Conservation (phyloP, 2,329 filamentous ascomycete genomes). For the Teratosphaeria destructans region DNA sequence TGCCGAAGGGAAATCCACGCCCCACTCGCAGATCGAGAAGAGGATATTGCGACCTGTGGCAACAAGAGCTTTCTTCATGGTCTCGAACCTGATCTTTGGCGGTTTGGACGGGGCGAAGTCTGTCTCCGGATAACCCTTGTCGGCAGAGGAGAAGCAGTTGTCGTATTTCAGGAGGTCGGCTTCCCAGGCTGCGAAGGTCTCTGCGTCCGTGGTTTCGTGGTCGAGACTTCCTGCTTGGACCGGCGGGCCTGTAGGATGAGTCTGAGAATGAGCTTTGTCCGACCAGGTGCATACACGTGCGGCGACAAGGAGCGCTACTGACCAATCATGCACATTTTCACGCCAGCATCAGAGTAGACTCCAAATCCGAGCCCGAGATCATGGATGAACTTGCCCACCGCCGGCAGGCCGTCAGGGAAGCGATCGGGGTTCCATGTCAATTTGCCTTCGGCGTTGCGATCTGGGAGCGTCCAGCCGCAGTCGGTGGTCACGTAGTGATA, state of each 20-base stretch:
- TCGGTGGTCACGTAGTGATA: slow-evolving; percentile 49
- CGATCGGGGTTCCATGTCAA: slow-evolving; percentile 41
- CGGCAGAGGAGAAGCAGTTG: neutral
- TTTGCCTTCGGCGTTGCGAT: slow-evolving; percentile 32
- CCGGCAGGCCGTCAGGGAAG: slow-evolving; percentile 42
- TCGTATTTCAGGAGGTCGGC: slow-evolving; percentile 15
- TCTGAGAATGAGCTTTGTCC: neutral
- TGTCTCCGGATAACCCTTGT: neutral
- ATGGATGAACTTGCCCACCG: slow-evolving; percentile 31
- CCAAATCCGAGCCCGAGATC: slow-evolving; percentile 38
- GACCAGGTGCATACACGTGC: neutral
- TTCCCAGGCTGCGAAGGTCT: slow-evolving; percentile 19
- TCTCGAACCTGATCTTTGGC: neutral
- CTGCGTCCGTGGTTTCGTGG: slow-evolving; percentile 18
- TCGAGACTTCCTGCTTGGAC: slow-evolving; percentile 12
- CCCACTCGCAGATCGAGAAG: slow-evolving; percentile 1
- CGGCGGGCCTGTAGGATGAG: neutral
- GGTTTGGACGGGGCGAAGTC: neutral
- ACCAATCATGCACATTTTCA: slow-evolving; percentile 16
- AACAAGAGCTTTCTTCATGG: neutral
- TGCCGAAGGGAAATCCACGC: neutral
- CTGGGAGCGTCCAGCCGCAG: slow-evolving; percentile 44
- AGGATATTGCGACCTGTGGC: neutral
- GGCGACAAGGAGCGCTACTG: neutral
- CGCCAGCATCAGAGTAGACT: slow-evolving; percentile 38